A percentile compares a stretch with the other conserved stretches of the same genome.
These are phyloP conservation scores for Silene coronaria DNA, from an alignment of 179 eudicot species.

Conservation along the genomic window DNA sequence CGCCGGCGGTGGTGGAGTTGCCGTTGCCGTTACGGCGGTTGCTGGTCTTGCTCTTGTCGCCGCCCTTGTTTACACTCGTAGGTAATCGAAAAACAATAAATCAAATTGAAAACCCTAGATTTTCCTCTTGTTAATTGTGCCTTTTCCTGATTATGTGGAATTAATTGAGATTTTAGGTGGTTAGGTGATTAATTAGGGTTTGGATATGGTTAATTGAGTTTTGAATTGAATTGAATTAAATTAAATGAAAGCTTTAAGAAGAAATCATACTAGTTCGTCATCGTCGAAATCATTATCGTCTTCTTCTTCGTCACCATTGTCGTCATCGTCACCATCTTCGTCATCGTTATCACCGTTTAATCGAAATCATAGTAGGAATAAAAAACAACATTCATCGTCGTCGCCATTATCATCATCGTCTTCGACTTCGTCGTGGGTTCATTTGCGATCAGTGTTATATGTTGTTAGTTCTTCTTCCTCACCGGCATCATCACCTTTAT, in stretches of 20 bases:
- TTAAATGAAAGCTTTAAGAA: too few species aligned
- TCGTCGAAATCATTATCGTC: slow-evolving; percentile 34
- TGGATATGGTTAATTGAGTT: slow-evolving; percentile 1
- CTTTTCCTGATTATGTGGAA: not conserved
- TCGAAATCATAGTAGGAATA: slow-evolving; percentile 6
- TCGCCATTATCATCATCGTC: slow-evolving; percentile 52
- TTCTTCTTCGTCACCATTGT: slow-evolving; percentile 36
- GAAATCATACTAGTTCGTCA: slow-evolving; percentile 59
- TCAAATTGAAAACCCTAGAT: slow-evolving; percentile 28
- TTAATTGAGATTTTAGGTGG: not conserved
- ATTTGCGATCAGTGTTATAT: slow-evolving; percentile 76
- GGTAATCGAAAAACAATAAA: slow-evolving; percentile 31
- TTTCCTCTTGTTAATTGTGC: not conserved
- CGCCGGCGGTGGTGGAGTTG: slow-evolving; percentile 27
- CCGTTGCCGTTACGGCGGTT: slow-evolving; percentile 52
- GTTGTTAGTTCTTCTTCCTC: slow-evolving; percentile 70
- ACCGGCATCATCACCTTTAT: slow-evolving; percentile 42
- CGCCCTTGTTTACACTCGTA: slow-evolving; percentile 49
- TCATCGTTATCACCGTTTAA: slow-evolving; percentile 26
- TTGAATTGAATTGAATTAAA: not conserved
- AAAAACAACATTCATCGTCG: slow-evolving; percentile 21
- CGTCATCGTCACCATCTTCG: slow-evolving; percentile 24
- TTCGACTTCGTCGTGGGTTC: slow-evolving; percentile 74
- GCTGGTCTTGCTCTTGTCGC: slow-evolving; percentile 65
- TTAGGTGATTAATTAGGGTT: slow-evolving; percentile 18